Conservation (phyloP, 2,329 filamentous ascomycete species). For the Aspergillus brunneoviolaceus region DNA sequence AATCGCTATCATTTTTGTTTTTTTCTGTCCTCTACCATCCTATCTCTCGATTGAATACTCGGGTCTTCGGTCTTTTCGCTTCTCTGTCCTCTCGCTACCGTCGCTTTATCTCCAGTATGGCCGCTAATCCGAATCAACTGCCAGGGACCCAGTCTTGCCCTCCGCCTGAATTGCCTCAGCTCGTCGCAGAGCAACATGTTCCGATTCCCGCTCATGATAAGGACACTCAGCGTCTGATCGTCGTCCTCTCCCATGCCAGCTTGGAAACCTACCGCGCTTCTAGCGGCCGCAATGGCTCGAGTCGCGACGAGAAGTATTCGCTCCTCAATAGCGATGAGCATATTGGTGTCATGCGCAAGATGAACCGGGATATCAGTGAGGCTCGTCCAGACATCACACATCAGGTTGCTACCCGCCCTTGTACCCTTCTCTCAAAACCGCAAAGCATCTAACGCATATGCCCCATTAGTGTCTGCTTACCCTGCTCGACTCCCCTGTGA, state of each 20-base stretch:
- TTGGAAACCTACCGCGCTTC: conserved; percentile 96
- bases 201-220: conserved; percentile 85
- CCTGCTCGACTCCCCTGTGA: conserved; percentile 94
- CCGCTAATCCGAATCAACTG: conserved; percentile 28
- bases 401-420: conserved; percentile 65
- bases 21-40: neutral
- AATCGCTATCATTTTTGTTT: neutral
- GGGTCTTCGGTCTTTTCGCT: conserved; percentile 2
- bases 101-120: conserved; percentile 8
- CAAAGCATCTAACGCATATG: conserved; percentile 7
- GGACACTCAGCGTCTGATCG: conserved; percentile 85
- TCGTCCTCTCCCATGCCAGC: conserved; percentile 94
- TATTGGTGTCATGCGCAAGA: conserved; percentile 98
- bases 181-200: conserved; percentile 88
- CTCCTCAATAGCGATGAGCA: conserved; percentile 98
- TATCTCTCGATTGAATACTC: neutral
- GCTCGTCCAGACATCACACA: conserved; percentile 97
- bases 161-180: conserved; percentile 82
- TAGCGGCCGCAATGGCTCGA: conserved; percentile 62
- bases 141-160: conserved; percentile 92
- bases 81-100: neutral
- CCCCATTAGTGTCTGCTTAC: conserved; percentile 81
- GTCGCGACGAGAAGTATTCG: conserved; percentile 90
- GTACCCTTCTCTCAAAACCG: neutral
- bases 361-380: conserved; percentile 98